Base-by-base conservation (phyloP, 1,284 basidiomycete genomes). In the Apiotrichum mycotoxinovorans region DNA sequence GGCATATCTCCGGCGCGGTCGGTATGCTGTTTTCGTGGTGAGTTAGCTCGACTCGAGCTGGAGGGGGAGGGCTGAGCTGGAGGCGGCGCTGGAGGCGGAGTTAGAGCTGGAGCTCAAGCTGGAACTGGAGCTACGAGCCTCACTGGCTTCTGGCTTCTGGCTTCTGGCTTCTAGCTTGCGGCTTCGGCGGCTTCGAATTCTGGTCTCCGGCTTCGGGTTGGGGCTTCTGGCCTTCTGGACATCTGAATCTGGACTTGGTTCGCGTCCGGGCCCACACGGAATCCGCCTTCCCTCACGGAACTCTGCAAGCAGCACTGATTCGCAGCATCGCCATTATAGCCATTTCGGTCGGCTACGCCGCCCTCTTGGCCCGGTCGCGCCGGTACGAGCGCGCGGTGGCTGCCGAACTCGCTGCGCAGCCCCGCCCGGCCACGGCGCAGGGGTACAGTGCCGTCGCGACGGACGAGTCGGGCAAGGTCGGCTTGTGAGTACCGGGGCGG, bases 11-110 rank as follows among this genome's bases (percentile, higher is more conserved):
- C 10, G 67, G 70, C 0, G 63, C 64, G 37, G 41, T 60, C 43
- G 68, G 68, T 0, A 77, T 78, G 76, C 34, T 66, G 10, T 15
- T 77, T 2, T 78, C 76, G 1, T 78, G 76, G 74, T 74, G 33
- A 37, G 42, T 38, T 18, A 18, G 7, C 5, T 5, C 35, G 5
- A 14, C 2, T 26, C n/a, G n/a, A n/a, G n/a, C n/a, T n/a, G n/a
- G n/a, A n/a, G n/a, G n/a, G n/a, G n/a, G n/a, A n/a, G n/a, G n/a
- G n/a, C n/a, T n/a, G n/a, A n/a, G n/a, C n/a, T n/a, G n/a, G n/a
- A n/a, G n/a, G n/a, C n/a, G n/a, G n/a, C n/a, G n/a, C n/a, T n/a
- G n/a, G n/a, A n/a, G n/a, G n/a, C n/a, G n/a, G n/a, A n/a, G n/a
- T n/a, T n/a, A n/a, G n/a, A n/a, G n/a, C n/a, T n/a, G n/a, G n/a